Conservation (phyloP, 345 rosid species). For the Corchorus olitorius region DNA sequence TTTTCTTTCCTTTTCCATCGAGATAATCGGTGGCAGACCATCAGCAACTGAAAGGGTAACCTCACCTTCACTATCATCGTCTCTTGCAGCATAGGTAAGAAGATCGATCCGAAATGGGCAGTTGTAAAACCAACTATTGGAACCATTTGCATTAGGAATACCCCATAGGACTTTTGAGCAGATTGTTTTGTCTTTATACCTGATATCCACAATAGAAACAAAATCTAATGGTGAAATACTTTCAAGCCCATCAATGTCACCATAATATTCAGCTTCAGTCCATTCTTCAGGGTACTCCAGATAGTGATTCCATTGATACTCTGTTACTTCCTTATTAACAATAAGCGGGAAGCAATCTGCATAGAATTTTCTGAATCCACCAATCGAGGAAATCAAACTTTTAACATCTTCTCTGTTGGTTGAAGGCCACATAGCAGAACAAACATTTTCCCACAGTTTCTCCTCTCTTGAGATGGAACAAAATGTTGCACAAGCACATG, state of each 20-base stretch:
- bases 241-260: conserved; percentile 53
- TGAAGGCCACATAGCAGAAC: conserved; percentile 80
- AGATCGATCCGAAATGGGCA: conserved; percentile 76
- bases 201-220: conserved; percentile 66
- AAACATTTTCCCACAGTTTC: conserved; percentile 73
- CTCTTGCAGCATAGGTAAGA: conserved; percentile 46
- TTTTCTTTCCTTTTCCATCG: conserved; percentile 72
- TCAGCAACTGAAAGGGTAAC: conserved; percentile 61
- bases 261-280: conserved; percentile 76
- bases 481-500: conserved; percentile 70
- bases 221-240: conserved; percentile 59
- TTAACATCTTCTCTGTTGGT: conserved; percentile 65
- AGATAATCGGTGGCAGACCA: conserved; percentile 61
- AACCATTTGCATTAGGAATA: conserved; percentile 65
- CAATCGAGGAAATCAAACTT: conserved; percentile 52
- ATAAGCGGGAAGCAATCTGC: conserved; percentile 78
- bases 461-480: conserved; percentile 74
- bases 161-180: conserved; percentile 79
- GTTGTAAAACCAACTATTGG: conserved; percentile 69
- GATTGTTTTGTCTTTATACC: conserved; percentile 58
- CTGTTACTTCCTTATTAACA: conserved; percentile 63
- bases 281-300: conserved; percentile 66
- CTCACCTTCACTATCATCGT: conserved; percentile 50
- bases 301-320: conserved; percentile 53
- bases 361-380: conserved; percentile 80